Conservation (phyloP, 1,139 yeast species). For the Saccharomyces hybrid region DNA sequence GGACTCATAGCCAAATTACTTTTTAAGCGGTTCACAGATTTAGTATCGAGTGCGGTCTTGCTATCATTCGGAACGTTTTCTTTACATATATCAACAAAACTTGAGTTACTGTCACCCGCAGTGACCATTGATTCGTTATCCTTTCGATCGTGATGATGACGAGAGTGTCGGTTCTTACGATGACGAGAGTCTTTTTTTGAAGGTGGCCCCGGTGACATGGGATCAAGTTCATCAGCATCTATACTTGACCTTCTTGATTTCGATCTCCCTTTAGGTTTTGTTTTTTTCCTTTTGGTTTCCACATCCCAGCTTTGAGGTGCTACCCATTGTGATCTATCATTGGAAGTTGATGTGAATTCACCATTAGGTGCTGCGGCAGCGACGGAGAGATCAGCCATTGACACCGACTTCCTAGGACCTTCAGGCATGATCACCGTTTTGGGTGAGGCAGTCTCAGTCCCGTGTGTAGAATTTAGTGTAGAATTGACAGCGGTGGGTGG, state of each 20-base stretch:
- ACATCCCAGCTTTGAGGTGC: conserved; percentile 85
- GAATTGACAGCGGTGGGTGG: not conserved
- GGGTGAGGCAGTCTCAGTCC: not conserved
- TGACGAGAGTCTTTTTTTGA: conserved; percentile 1
- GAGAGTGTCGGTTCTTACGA: conserved; percentile 1
- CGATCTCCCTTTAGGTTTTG: conserved; percentile 11
- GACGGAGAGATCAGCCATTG: conserved; percentile 19
- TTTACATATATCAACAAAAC: not conserved
- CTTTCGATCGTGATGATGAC: not conserved
- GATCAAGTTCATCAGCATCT: conserved; percentile 1
- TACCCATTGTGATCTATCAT: conserved; percentile 37
- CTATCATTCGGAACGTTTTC: not conserved
- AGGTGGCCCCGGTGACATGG: not conserved
- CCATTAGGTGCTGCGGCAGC: conserved; percentile 15
- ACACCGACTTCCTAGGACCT: conserved; percentile 25
- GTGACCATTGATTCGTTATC: not conserved
- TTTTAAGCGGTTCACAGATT: not conserved
- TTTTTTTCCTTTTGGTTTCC: conserved; percentile 33
- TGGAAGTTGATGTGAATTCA: conserved; percentile 6
- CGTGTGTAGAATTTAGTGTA: not conserved
- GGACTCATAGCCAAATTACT: conserved; percentile 3
- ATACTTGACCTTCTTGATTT: conserved; percentile 8
- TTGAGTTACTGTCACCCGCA: not conserved
- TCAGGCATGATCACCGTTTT: not conserved
- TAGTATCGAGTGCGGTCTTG: not conserved